phyloP scores from a whole-genome alignment of 805 yeast species.

The Lipomyces mesembrius region DNA sequence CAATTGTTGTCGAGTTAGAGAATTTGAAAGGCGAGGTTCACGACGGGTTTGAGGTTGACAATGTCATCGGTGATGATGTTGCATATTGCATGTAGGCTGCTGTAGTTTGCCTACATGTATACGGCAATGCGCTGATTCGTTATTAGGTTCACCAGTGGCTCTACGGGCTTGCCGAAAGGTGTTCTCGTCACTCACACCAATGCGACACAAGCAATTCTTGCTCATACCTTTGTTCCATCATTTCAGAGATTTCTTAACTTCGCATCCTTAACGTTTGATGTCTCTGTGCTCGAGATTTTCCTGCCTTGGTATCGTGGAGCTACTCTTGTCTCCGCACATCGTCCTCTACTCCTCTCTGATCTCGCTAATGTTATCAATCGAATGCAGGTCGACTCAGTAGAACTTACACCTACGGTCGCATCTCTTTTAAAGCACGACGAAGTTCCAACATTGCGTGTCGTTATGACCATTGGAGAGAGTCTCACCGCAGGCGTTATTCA shows the following conservation, averaged over 20 bases:
- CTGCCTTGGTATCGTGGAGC: slow-evolving; percentile 33
- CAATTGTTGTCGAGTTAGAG: slow-evolving; percentile 16
- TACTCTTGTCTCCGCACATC: slow-evolving; percentile 35
- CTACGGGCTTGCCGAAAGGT: slow-evolving; percentile 61
- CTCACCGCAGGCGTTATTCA: slow-evolving; percentile 34
- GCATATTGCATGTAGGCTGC: slow-evolving; percentile 36
- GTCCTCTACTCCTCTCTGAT: slow-evolving; percentile 30
- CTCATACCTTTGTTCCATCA: slow-evolving; percentile 37
- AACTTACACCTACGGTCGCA: slow-evolving; percentile 41
- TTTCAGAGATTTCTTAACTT: slow-evolving; percentile 39
- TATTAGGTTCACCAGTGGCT: slow-evolving; percentile 54
- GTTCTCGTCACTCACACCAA: slow-evolving; percentile 46
- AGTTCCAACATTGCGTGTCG: slow-evolving; percentile 24
- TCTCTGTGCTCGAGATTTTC: slow-evolving; percentile 41
- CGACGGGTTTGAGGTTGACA: background rate
- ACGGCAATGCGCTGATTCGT: background rate
- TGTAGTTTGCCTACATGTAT: background rate
- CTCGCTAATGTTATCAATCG: slow-evolving; percentile 26
- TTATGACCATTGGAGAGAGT: slow-evolving; percentile 40
- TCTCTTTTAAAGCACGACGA: slow-evolving; percentile 22
- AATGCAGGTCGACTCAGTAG: slow-evolving; percentile 33
- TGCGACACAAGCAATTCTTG: slow-evolving; percentile 34
- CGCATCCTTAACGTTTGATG: slow-evolving; percentile 41
- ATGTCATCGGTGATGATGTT: slow-evolving; percentile 9
- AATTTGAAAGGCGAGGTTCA: background rate